phyloP scores from a whole-genome alignment of 352 stramenopile genomes.

The Pilasporangium apinafurcum region DNA sequence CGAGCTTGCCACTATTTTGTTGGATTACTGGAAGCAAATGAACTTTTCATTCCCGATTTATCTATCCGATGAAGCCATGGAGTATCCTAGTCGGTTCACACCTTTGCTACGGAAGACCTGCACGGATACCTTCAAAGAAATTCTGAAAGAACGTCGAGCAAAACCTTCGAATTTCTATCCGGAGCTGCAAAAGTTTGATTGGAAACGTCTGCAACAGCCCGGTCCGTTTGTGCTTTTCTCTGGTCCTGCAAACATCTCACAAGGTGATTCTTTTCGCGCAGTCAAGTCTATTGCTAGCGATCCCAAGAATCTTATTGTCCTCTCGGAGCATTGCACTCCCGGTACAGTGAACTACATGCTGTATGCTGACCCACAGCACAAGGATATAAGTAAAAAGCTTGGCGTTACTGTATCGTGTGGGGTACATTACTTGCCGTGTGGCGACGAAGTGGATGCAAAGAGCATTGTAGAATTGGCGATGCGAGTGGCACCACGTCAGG shows the following conservation, averaged over 20 bases:
- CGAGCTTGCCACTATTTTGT: constrained; percentile 63
- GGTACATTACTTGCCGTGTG: constrained; percentile 80
- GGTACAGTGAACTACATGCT: constrained; percentile 80
- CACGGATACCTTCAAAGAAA: constrained; percentile 27
- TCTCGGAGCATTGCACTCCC: constrained; percentile 77
- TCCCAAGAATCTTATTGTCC: constrained; percentile 76
- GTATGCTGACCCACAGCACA: constrained; percentile 69
- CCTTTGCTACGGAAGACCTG: constrained; percentile 62
- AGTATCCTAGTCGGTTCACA: constrained; percentile 48
- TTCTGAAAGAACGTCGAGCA: constrained; percentile 20
- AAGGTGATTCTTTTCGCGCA: constrained; percentile 61
- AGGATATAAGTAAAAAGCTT: constrained; percentile 62
- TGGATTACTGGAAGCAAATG: constrained; percentile 71
- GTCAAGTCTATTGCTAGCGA: constrained; percentile 58
- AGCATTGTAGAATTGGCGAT: constrained; percentile 76
- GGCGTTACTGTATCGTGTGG: constrained; percentile 64
- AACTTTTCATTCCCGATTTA: constrained; percentile 51
- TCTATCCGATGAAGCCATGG: constrained; percentile 51
- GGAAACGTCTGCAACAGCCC: constrained; percentile 54
- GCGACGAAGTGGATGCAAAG: constrained; percentile 80
- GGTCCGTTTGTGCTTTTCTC: constrained; percentile 78
- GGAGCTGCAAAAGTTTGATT: constrained; percentile 50
- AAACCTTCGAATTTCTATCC: constrained; percentile 3
- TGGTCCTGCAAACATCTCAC: constrained; percentile 61
- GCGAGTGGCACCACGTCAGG: constrained; percentile 45